A percentile compares a stretch with the other conserved stretches of the same genome.
Evolutionary conservation across 495 filamentous ascomycete species (phyloP).

Genomic region (Eremomyces bilateralis): DNA sequence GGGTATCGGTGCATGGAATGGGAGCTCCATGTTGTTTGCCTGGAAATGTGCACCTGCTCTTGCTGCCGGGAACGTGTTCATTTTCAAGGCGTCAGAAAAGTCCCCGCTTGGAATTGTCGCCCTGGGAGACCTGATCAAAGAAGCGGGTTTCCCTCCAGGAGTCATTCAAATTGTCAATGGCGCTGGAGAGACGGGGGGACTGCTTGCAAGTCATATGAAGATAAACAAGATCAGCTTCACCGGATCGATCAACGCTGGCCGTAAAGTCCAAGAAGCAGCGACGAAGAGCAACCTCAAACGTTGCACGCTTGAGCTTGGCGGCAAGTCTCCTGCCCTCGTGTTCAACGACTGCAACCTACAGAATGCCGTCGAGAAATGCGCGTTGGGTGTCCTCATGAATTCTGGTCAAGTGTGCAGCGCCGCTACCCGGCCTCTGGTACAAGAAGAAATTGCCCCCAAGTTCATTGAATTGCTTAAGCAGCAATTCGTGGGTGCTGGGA

Average conservation of each 20-base stretch:
- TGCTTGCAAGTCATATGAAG: neutral
- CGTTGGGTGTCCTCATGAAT: neutral
- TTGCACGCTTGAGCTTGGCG: conserved; percentile 2
- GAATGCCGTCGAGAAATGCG: conserved; percentile 1
- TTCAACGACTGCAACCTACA: conserved; percentile 1
- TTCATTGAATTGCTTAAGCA: neutral
- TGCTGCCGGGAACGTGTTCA: conserved; percentile 1
- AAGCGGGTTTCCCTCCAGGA: conserved; percentile 3
- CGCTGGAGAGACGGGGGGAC: conserved; percentile 6
- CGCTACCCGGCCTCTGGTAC: neutral
- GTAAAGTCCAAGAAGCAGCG: neutral
- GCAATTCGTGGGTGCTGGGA: neutral
- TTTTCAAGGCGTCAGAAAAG: conserved; percentile 3
- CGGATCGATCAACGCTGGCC: neutral
- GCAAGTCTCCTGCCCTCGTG: conserved; percentile 1
- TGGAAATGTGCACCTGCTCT: conserved; percentile 3
- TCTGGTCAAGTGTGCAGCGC: neutral
- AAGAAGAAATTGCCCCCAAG: neutral
- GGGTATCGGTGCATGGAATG: conserved; percentile 20
- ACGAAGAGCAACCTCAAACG: conserved; percentile 1
- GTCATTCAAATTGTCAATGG: conserved; percentile 7
- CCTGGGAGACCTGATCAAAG: conserved; percentile 2
- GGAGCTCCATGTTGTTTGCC: conserved; percentile 2
- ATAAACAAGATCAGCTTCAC: conserved; percentile 3
- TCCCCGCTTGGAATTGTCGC: neutral